phyloP scores from a whole-genome alignment of 257 asterid species.

The Hygrophila difformis region DNA sequence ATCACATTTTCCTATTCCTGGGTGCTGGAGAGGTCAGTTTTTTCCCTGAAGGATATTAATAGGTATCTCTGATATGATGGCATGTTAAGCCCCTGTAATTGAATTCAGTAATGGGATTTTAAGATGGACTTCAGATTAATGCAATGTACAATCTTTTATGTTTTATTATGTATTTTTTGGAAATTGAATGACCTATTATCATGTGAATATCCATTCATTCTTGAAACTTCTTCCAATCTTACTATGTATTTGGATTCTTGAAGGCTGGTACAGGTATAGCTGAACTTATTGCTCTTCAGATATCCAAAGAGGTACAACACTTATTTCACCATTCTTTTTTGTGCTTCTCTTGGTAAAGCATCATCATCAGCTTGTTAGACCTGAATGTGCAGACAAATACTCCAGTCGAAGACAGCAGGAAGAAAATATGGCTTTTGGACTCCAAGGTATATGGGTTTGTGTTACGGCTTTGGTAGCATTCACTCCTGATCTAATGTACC shows the following conservation, averaged over 20 bases:
- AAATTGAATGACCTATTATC: no score
- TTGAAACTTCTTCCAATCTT: slow-evolving; percentile 20
- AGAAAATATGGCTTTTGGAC: slow-evolving; percentile 92
- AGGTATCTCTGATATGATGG: no score
- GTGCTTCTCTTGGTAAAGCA: slow-evolving; percentile 8
- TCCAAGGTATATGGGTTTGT: slow-evolving; percentile 50
- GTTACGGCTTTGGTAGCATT: no score
- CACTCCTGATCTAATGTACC: no score
- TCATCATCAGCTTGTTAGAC: slow-evolving; percentile 9
- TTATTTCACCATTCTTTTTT: slow-evolving; percentile 10
- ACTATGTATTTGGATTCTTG: slow-evolving; percentile 18
- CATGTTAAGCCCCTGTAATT: not conserved
- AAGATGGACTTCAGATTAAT: no score
- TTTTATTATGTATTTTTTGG: no score
- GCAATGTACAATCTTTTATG: no score
- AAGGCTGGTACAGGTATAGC: slow-evolving; percentile 98
- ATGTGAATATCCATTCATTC: no score
- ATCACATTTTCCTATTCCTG: slow-evolving; percentile 83
- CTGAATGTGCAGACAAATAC: slow-evolving; percentile 36
- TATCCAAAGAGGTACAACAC: slow-evolving; percentile 51
- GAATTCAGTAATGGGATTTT: not conserved
- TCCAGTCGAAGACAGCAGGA: slow-evolving; percentile 62
- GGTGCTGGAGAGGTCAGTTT: slow-evolving; percentile 93
- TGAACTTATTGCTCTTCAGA: slow-evolving; percentile 87
- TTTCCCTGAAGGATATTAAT: not conserved